Percentiles rank a stretch among this genome's conserved stretches.
These are phyloP conservation scores for Botrytis fabae DNA, from an alignment of 2,329 filamentous ascomycete genomes.

Conservation along the genomic window DNA sequence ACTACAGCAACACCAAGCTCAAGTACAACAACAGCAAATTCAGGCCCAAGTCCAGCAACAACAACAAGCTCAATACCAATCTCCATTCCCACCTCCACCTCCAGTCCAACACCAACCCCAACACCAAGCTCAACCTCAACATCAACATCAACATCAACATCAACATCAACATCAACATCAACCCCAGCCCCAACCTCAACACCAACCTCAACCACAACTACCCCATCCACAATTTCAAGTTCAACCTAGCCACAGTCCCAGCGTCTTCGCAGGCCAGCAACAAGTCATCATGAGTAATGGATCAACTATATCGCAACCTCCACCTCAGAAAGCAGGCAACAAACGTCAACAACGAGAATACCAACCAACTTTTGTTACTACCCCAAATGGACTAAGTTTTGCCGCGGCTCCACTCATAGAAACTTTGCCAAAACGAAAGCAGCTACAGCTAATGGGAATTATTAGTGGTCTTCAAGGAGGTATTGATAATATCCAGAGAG, in stretches of 20 bases:
- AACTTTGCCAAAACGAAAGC: slow-evolving; percentile 38
- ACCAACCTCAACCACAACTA: background rate
- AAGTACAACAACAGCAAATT: background rate
- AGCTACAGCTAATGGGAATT: slow-evolving; percentile 39
- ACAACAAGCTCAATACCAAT: slow-evolving; percentile 3
- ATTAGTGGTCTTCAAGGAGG: slow-evolving; percentile 39
- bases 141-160: background rate
- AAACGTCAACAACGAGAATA: slow-evolving; percentile 14
- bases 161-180: background rate
- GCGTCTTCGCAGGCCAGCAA: slow-evolving; percentile 18
- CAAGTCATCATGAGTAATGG: slow-evolving; percentile 17
- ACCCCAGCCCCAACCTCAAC: background rate
- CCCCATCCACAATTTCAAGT: slow-evolving; percentile 16
- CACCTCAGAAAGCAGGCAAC: background rate
- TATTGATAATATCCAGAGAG: slow-evolving; percentile 39
- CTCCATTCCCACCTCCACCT: slow-evolving; percentile 1
- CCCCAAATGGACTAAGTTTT: background rate
- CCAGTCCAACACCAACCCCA: background rate
- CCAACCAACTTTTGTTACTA: slow-evolving; percentile 13
- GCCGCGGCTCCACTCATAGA: slow-evolving; percentile 36
- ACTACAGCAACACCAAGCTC: background rate
- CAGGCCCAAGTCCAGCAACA: background rate
- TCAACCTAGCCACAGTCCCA: background rate
- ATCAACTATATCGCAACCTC: background rate
- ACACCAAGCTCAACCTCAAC: background rate